phyloP scores from a whole-genome alignment of 2,329 filamentous ascomycete genomes.

The Phialemonium atrogriseum region DNA sequence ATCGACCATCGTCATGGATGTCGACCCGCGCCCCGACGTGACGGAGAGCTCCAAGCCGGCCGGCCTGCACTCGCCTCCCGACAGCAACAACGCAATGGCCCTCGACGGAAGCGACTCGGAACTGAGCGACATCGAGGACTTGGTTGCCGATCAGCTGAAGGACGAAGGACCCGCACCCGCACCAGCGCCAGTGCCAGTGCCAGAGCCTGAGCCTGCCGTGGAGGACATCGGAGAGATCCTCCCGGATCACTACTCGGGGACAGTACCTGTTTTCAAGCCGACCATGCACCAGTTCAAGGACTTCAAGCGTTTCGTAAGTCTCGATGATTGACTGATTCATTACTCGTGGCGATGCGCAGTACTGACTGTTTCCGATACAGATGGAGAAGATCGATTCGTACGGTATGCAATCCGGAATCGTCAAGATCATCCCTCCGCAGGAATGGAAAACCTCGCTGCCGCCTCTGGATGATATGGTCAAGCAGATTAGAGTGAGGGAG shows the following conservation, averaged over 20 bases:
- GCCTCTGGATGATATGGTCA: slow-evolving; percentile 74
- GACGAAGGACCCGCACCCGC: slow-evolving; percentile 14
- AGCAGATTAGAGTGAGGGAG: slow-evolving; percentile 87
- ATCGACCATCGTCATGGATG: slow-evolving; percentile 16
- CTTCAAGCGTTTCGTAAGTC: slow-evolving; percentile 79
- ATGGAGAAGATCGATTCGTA: slow-evolving; percentile 82
- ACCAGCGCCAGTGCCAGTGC: slow-evolving; percentile 9
- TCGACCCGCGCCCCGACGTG: slow-evolving; percentile 13
- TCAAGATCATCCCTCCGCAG: slow-evolving; percentile 87
- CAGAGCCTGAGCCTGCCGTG: slow-evolving; percentile 15
- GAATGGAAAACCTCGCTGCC: slow-evolving; percentile 87
- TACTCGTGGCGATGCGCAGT: not conserved
- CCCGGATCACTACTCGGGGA: slow-evolving; percentile 85
- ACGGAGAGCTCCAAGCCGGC: slow-evolving; percentile 30
- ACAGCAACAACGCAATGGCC: slow-evolving; percentile 53
- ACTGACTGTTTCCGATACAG: slow-evolving; percentile 23
- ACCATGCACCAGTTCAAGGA: slow-evolving; percentile 92
- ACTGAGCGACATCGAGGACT: slow-evolving; percentile 56
- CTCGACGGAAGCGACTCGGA: slow-evolving; percentile 56
- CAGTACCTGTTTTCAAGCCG: slow-evolving; percentile 89
- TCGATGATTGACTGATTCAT: too few species aligned
- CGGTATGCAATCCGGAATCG: slow-evolving; percentile 94
- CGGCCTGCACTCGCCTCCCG: slow-evolving; percentile 54
- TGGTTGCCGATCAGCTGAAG: slow-evolving; percentile 25
- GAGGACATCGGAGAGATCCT: slow-evolving; percentile 66